Base-by-base conservation (phyloP, 2,329 filamentous ascomycete genomes). In the Colletotrichum euphorbiae region DNA sequence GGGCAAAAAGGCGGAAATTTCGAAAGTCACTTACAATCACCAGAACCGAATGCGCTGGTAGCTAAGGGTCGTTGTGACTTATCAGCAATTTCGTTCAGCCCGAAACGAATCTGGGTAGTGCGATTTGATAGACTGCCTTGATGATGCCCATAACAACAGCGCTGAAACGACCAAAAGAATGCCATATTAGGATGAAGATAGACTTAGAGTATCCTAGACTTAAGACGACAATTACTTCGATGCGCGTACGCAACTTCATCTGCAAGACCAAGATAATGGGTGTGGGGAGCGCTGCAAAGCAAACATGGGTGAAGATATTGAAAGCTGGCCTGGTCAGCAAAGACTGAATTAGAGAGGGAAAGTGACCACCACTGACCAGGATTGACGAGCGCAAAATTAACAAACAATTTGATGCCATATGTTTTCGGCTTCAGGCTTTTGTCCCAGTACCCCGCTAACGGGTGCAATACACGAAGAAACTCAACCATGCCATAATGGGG, bases 241-340 rank as follows among this genome's bases (percentile, higher is more conserved):
- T 21, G 19, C 78, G 75, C 1, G 76, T 77, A 13, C 75, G 75
- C n/a, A 72, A 71, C 70, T 78, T 79, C 73, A 80, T 76, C 62
- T 82, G 77, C n/a, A 82, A 71, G 6, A 73, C 72, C 77, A 79
- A 80, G 55, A 83, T 80, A 62, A 83, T 76, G 3, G 79, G 78
- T 1, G 82, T 74, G 1, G 81, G 81, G 17, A 83, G 73, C 1
- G 79, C 76, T 0, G 80, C 81, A 40, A 83, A 81, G n/a, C 78
- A 73, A 7, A 82, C 74, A 59, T 83, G 81, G n/a, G 80, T 82
- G 8, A 77, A 75, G 43, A 83, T 81, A 62, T 82, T 81, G 73
- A 80, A 77, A 3, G 72, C 78, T 75, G 55, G 69, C 15, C 48
- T 9, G 48, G 55, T 68, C 17, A 68, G 42, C n/a, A n/a, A 43